Evolutionary conservation across 2,329 filamentous ascomycete genomes (phyloP).

Genomic region (Botrytis medusae): DNA sequence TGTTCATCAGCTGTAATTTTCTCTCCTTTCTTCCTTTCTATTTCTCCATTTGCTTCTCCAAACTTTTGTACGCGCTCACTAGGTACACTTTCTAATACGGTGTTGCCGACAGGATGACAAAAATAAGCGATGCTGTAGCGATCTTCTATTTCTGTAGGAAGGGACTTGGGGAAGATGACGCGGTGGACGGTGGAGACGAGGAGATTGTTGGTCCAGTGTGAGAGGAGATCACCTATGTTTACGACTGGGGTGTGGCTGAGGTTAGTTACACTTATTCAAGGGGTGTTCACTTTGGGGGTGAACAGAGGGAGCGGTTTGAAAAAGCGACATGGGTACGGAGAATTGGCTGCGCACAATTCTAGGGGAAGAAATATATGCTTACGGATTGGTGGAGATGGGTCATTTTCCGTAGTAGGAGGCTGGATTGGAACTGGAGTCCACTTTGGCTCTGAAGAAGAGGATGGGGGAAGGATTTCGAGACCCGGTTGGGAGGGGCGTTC

Average conservation of each 20-base stretch:
- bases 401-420: constrained; percentile 58
- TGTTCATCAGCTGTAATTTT: constrained; percentile 65
- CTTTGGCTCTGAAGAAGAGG: constrained; percentile 39
- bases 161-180: constrained; percentile 65
- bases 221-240: constrained; percentile 70
- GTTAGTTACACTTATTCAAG: background rate
- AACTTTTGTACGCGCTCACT: constrained; percentile 55
- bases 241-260: constrained; percentile 68
- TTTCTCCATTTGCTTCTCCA: constrained; percentile 35
- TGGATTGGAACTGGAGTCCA: constrained; percentile 69
- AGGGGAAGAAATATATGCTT: background rate
- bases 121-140: constrained; percentile 69
- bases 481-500: constrained; percentile 79
- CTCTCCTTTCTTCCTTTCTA: constrained; percentile 44
- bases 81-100: constrained; percentile 57
- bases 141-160: constrained; percentile 36
- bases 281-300: background rate
- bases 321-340: no score
- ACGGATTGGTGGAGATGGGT: constrained; percentile 36
- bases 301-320: no score
- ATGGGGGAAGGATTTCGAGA: constrained; percentile 71
- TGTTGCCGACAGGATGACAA: constrained; percentile 60
- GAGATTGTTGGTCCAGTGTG: constrained; percentile 88
- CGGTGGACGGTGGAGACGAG: constrained; percentile 86
- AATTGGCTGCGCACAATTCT: background rate